phyloP scores from a whole-genome alignment of 2,329 filamentous ascomycete genomes.

The Cyanodermella asteris region DNA sequence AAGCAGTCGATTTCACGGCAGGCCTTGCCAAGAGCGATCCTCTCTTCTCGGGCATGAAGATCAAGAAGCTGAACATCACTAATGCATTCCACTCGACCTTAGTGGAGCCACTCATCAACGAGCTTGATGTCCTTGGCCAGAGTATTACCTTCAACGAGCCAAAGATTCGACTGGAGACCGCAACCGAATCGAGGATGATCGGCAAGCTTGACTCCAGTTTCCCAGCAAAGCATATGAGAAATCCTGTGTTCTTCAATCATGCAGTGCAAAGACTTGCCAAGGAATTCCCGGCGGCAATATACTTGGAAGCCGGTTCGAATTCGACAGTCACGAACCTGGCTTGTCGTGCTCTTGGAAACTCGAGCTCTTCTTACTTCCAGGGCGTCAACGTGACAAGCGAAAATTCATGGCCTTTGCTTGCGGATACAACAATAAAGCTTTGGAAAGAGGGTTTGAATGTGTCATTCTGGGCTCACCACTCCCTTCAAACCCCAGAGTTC shows the following conservation, averaged over 20 bases:
- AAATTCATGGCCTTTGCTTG: conserved; percentile 7
- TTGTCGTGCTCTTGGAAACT: conserved; percentile 9
- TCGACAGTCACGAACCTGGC: conserved; percentile 13
- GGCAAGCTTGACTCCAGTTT: conserved; percentile 5
- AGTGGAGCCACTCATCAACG: conserved; percentile 14
- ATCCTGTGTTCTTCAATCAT: conserved; percentile 22
- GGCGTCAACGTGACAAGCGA: conserved; percentile 2
- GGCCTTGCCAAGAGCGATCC: conserved; percentile 1
- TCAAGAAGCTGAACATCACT: conserved; percentile 21
- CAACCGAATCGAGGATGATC: conserved; percentile 6
- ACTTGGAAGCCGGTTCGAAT: conserved; percentile 21
- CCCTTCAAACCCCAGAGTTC: conserved; percentile 11
- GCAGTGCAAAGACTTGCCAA: conserved; percentile 19
- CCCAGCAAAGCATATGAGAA: conserved; percentile 16
- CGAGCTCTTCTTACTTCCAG: conserved; percentile 4
- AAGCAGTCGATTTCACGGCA: conserved; percentile 13
- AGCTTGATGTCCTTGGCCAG: conserved; percentile 11
- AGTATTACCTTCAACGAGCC: conserved; percentile 14
- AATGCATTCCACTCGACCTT: conserved; percentile 26
- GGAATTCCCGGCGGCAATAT: conserved; percentile 12
- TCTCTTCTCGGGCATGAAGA: conserved; percentile 7
- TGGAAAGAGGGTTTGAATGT: conserved; percentile 19
- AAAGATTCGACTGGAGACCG: conserved; percentile 13
- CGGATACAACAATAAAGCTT: conserved; percentile 12
- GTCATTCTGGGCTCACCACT: conserved; percentile 18